Conservation (phyloP, 805 yeast genomes). For the Sugiyamaella lignohabitans region DNA sequence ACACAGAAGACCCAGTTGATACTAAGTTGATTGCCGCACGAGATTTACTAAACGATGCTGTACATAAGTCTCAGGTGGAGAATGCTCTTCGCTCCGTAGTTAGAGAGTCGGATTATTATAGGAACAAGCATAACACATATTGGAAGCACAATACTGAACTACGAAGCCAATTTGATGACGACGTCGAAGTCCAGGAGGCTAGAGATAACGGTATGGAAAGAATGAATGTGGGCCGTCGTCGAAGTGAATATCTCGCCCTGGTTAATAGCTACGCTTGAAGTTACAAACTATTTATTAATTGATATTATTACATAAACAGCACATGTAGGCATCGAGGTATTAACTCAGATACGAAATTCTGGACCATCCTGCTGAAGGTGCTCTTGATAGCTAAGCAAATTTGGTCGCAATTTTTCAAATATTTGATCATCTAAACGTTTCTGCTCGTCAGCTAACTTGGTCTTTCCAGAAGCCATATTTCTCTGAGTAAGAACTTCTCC, state of each 20-base stretch:
- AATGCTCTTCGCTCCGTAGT: constrained; percentile 11
- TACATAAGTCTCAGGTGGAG: constrained; percentile 8
- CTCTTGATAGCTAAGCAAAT: neutral
- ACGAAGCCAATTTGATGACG: neutral
- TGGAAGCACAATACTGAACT: constrained; percentile 2
- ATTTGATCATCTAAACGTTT: neutral
- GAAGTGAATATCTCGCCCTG: no score
- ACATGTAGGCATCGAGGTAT: no score
- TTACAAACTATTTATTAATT: no score
- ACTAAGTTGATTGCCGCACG: constrained; percentile 6
- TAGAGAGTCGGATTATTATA: constrained; percentile 10
- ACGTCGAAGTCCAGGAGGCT: neutral
- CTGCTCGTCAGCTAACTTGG: neutral
- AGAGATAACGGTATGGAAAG: no score
- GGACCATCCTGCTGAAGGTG: neutral
- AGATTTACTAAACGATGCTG: constrained; percentile 7
- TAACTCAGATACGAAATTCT: neutral
- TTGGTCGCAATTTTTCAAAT: neutral
- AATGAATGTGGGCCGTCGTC: no score
- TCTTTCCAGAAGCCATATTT: neutral
- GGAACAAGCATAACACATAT: constrained; percentile 3
- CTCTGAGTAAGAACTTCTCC: neutral
- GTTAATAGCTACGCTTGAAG: no score
- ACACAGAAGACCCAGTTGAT: constrained; percentile 10
- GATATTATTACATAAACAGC: no score